Evolutionary conservation across 2,329 filamentous ascomycete species (phyloP).

Genomic region (Penicillium expansum): DNA sequence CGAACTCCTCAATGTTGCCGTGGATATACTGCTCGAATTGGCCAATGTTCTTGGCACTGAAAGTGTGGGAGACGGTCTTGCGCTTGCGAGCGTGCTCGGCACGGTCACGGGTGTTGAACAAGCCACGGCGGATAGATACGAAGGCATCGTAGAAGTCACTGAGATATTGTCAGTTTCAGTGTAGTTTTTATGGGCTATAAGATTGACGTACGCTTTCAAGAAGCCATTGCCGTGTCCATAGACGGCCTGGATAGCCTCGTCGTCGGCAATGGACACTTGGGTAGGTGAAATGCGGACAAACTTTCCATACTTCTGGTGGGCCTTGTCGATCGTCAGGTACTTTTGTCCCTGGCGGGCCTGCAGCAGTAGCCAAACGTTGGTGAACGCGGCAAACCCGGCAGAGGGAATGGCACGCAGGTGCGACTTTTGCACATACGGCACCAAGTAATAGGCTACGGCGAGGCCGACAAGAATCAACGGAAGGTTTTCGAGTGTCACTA

Average conservation of each 20-base stretch:
- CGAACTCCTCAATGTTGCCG: constrained; percentile 71
- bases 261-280: constrained; percentile 78
- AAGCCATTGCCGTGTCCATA: constrained; percentile 81
- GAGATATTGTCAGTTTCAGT: neutral
- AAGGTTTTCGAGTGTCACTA: constrained; percentile 29
- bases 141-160: constrained; percentile 90
- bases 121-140: constrained; percentile 76
- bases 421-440: constrained; percentile 58
- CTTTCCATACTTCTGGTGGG: constrained; percentile 74
- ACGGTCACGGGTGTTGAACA: constrained; percentile 87
- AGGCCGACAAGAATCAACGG: constrained; percentile 49
- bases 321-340: constrained; percentile 63
- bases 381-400: constrained; percentile 60
- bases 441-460: constrained; percentile 54
- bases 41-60: constrained; percentile 73
- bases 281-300: constrained; percentile 80
- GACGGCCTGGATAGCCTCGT: constrained; percentile 69
- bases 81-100: constrained; percentile 82
- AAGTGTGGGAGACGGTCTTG: constrained; percentile 84
- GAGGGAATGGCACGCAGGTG: constrained; percentile 52
- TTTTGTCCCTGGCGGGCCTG: constrained; percentile 64
- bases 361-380: constrained; percentile 75
- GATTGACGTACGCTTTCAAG: constrained; percentile 60
- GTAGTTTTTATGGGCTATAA: neutral
- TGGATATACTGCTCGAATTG: constrained; percentile 91